These are phyloP conservation scores for Reticulascus tulasneorum DNA, from an alignment of 2,329 filamentous ascomycete species.

Conservation along the genomic window DNA sequence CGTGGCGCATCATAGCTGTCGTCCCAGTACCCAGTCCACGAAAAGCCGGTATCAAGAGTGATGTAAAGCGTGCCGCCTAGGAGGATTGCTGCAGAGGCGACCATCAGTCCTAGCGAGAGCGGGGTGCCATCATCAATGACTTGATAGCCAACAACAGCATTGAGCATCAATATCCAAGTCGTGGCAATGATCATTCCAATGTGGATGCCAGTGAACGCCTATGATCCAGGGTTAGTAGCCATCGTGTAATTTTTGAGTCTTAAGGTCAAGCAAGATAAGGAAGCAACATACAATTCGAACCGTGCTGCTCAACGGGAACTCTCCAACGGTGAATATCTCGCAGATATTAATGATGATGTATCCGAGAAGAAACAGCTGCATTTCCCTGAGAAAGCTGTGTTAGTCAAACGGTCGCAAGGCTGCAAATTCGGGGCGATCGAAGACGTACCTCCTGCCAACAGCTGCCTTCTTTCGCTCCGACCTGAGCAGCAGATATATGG, in stretches of 20 bases:
- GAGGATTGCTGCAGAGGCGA: conserved; percentile 64
- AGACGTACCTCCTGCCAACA: conserved; percentile 77
- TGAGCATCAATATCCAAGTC: conserved; percentile 86
- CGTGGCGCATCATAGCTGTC: conserved; percentile 55
- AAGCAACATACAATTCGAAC: conserved; percentile 65
- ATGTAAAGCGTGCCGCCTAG: conserved; percentile 95
- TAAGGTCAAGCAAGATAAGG: background rate
- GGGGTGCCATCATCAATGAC: conserved; percentile 89
- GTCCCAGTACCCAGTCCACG: conserved; percentile 77
- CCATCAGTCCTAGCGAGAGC: conserved; percentile 72
- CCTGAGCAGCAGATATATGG: conserved; percentile 66
- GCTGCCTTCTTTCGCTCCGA: conserved; percentile 91
- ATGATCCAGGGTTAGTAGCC: conserved; percentile 12
- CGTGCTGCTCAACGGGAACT: conserved; percentile 68
- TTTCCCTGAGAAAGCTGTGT: conserved; percentile 61
- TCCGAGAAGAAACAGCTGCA: conserved; percentile 86
- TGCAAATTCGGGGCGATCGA: conserved; percentile 2
- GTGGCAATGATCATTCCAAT: conserved; percentile 86
- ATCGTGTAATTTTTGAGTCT: background rate
- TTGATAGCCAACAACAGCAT: conserved; percentile 89
- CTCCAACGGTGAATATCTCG: conserved; percentile 93
- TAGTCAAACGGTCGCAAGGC: conserved; percentile 17
- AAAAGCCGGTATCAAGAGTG: conserved; percentile 85
- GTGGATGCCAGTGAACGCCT: conserved; percentile 88
- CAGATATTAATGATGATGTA: conserved; percentile 88